These are phyloP conservation scores for Aspergillus sp. DNA, from an alignment of 2,329 filamentous ascomycete species.

Conservation along the genomic window DNA sequence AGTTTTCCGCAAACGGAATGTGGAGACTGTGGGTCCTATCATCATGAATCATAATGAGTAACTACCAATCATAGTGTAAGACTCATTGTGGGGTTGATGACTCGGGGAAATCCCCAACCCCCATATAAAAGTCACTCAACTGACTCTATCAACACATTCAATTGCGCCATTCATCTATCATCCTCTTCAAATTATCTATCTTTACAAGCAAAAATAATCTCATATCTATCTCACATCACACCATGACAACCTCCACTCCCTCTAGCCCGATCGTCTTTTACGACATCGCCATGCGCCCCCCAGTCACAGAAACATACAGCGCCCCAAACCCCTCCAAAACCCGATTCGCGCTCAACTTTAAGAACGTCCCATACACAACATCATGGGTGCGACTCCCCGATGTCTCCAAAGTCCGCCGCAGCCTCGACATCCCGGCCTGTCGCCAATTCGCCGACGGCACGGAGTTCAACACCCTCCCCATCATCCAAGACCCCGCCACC, in stretches of 20 bases:
- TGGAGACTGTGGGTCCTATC: too few species aligned
- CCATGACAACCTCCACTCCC: constrained; percentile 3
- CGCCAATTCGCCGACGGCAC: constrained; percentile 54
- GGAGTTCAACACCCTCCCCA: constrained; percentile 58
- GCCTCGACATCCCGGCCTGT: constrained; percentile 44
- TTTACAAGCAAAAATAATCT: too few species aligned
- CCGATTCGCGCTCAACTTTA: constrained; percentile 49
- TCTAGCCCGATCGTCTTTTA: constrained; percentile 37
- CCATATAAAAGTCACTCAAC: too few species aligned
- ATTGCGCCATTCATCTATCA: too few species aligned
- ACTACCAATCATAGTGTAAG: too few species aligned
- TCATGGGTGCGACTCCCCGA: constrained; percentile 52
- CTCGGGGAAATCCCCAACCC: too few species aligned
- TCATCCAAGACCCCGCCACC: constrained; percentile 47
- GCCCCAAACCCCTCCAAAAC: constrained; percentile 51
- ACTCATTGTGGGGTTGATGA: too few species aligned
- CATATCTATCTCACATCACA: too few species aligned
- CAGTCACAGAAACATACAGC: constrained; percentile 23
- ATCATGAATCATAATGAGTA: too few species aligned
- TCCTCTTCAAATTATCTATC: too few species aligned
- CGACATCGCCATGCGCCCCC: constrained; percentile 41
- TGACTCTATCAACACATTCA: too few species aligned
- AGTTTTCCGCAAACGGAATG: too few species aligned
- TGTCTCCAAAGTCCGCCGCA: constrained; percentile 44
- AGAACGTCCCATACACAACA: constrained; percentile 44